phyloP scores from a whole-genome alignment of 805 yeast species.

The Schizosaccharomyces japonicus region DNA sequence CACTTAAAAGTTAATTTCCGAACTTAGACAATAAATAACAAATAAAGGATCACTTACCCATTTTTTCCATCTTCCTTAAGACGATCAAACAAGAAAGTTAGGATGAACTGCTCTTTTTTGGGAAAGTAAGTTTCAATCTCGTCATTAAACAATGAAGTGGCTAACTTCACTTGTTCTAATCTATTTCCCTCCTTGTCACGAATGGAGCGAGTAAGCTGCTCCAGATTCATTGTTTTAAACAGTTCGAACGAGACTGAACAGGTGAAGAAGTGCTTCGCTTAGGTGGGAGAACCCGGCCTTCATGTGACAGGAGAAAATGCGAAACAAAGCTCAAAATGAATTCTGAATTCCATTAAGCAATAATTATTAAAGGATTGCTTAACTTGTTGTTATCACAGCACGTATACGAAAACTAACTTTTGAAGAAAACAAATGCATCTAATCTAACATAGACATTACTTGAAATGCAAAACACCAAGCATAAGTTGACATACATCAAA shows the following conservation, averaged over 20 bases:
- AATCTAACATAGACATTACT: no score
- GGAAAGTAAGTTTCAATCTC: not conserved
- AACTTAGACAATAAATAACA: not conserved
- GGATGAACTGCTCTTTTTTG: not conserved
- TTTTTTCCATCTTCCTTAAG: not conserved
- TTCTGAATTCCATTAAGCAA: no score
- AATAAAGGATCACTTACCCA: not conserved
- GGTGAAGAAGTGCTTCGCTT: no score
- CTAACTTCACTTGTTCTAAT: not conserved
- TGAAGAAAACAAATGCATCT: no score
- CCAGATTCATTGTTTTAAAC: not conserved
- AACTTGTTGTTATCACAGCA: no score
- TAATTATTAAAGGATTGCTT: no score
- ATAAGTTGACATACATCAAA: no score
- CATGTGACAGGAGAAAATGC: no score
- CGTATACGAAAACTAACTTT: no score
- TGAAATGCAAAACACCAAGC: no score
- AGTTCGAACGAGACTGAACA: not conserved
- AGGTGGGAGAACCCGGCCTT: no score
- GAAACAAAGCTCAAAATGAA: no score
- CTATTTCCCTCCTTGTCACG: slow-evolving; percentile 1
- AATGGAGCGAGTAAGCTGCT: not conserved
- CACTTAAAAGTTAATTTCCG: not conserved
- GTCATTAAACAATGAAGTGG: not conserved
- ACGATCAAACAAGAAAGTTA: not conserved